Evolutionary conservation across 2,329 filamentous ascomycete species (phyloP), one percentile per base, ranked within the genome.

Genomic region (Apiospora phragmitis): DNA sequence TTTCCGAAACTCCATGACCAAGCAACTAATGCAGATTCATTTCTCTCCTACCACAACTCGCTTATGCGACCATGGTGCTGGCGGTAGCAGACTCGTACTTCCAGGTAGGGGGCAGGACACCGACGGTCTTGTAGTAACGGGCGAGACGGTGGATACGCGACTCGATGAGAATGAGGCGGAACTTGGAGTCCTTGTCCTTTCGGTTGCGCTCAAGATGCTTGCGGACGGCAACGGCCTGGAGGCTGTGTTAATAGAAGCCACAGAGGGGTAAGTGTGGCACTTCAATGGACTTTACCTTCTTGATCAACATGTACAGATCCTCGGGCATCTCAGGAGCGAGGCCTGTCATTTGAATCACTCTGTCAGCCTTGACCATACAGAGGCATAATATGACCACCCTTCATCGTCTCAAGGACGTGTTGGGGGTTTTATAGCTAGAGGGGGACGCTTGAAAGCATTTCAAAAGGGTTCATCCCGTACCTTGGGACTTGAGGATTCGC

Each of bases 161-260:
- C 91, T 99, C 96, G 88, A 99, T 97, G 80, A 99, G 93, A 95
- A 99, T 99, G 78, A 99, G 94, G 84, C 96, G 95, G 94, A 99
- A 99, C 91, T 99, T 99, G 90, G 92, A 94, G 91, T 99, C 96
- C 90, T 94, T 97, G 91, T 99, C 96, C 92, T 99, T 99, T 88
- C 96, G 95, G 93, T 99, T 99, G 88, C 94, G 94, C 92, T 98
- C 94, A 79, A 99, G 94, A 89, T 99, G 97, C 94, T 99, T 99
- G 89, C 96, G 95, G 89, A 99, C 96, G 83, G 95, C 93, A 80
- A 98, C 95, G 80, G 95, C 95, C 94, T 96, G 65, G 11, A 35
- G 47, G 29, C 26, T 65, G 71, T 47, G 67, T 76, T 76, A 79
- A 73, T 51, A 73, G 70, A 41, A 32, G 42, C 49, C 55, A 38